A percentile compares a stretch with the other conserved stretches of the same genome.
phyloP scores from a whole-genome alignment of 148 eudicot genomes.

The Nyssa sinensis region DNA sequence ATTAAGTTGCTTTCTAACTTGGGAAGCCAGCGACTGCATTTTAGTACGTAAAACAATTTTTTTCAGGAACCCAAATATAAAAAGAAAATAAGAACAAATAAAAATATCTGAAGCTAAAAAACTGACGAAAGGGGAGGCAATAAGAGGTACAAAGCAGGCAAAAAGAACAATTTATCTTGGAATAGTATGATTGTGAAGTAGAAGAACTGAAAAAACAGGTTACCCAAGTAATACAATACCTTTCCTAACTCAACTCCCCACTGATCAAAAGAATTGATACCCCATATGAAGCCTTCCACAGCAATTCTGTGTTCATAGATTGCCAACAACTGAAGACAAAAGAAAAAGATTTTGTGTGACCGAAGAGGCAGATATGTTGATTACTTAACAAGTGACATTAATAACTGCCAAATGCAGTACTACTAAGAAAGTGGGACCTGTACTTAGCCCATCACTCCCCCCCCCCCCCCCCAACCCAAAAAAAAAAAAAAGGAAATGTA shows the following conservation, averaged over 20 bases:
- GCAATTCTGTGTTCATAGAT: constrained; percentile 95
- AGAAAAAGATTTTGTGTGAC: constrained; percentile 7
- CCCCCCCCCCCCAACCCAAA: too few relatives aligned
- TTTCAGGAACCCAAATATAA: neutral
- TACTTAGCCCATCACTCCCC: too few relatives aligned
- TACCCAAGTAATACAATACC: constrained; percentile 39
- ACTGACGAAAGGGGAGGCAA: neutral
- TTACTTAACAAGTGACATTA: neutral
- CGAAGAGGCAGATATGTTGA: neutral
- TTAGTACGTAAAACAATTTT: neutral
- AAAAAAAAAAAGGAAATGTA: too few relatives aligned
- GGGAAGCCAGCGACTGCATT: constrained; percentile 85
- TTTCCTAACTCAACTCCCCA: constrained; percentile 99
- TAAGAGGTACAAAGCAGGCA: neutral
- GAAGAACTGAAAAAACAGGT: neutral
- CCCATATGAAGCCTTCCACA: constrained; percentile 95
- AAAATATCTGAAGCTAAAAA: neutral
- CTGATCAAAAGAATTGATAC: constrained; percentile 98
- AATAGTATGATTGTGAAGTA: neutral
- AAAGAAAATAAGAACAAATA: neutral
- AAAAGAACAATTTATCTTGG: neutral
- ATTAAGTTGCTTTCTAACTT: constrained; percentile 93
- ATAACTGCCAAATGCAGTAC: neutral
- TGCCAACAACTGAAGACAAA: constrained; percentile 75
- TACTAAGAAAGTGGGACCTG: neutral